Conservation (phyloP, 768 basidiomycete genomes). For the Mycena belliarum region DNA sequence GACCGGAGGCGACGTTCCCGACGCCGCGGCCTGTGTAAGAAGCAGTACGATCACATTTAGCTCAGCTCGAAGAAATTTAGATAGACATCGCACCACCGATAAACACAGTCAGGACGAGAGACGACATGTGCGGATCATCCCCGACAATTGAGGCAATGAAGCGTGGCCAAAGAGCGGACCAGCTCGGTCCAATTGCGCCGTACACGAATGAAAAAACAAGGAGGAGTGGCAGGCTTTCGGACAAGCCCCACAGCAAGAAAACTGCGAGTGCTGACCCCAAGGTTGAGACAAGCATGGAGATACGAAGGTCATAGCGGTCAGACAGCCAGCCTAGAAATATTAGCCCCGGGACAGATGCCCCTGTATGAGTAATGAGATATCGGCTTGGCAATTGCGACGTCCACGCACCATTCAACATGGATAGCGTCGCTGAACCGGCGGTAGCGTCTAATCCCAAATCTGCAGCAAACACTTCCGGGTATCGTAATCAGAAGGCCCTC, state of each 20-base stretch:
- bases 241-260: slow-evolving; percentile 21
- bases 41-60: background rate
- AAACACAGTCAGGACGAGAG: slow-evolving; percentile 17
- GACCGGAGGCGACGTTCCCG: slow-evolving; percentile 14
- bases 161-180: slow-evolving; percentile 14
- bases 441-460: slow-evolving; percentile 4
- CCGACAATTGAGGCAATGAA: slow-evolving; percentile 15
- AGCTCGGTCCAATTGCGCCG: slow-evolving; percentile 19
- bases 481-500: background rate
- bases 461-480: slow-evolving; percentile 12
- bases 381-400: background rate
- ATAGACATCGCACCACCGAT: slow-evolving; percentile 11
- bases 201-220: slow-evolving; percentile 17
- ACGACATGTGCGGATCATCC: slow-evolving; percentile 10
- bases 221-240: slow-evolving; percentile 3
- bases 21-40: slow-evolving; percentile 6
- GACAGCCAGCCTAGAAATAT: slow-evolving; percentile 20
- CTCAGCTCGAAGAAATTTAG: background rate
- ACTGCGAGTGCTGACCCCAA: slow-evolving; percentile 18
- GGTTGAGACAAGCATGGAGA: slow-evolving; percentile 15
- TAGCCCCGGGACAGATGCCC: slow-evolving; percentile 14
- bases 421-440: slow-evolving; percentile 13
- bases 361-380: background rate
- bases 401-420: slow-evolving; percentile 15
- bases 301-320: slow-evolving; percentile 20